These are phyloP conservation scores for Phytophthora cactorum DNA, from an alignment of 352 stramenopile genomes.

Conservation along the genomic window DNA sequence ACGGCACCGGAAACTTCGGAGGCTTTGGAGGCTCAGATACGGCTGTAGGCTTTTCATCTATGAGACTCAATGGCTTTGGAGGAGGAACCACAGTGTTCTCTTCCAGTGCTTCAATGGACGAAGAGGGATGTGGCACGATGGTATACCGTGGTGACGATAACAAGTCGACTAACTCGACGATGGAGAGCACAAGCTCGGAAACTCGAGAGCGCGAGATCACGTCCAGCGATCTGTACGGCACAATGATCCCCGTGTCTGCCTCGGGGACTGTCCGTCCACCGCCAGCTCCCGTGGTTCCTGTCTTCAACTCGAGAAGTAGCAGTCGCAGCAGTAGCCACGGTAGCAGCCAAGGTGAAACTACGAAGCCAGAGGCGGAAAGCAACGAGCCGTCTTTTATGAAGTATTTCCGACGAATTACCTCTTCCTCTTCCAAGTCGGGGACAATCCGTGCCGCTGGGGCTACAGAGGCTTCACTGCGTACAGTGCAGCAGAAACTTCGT, in stretches of 20 bases:
- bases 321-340: constrained; percentile 20
- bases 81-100: constrained; percentile 37
- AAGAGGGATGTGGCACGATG: constrained; percentile 55
- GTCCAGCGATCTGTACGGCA: constrained; percentile 67
- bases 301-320: constrained; percentile 27
- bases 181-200: constrained; percentile 16
- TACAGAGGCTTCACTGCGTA: constrained; percentile 23
- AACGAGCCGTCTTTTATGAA: constrained; percentile 86
- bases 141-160: constrained; percentile 47
- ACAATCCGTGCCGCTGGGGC: constrained; percentile 37
- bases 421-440: constrained; percentile 19
- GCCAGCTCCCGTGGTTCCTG: constrained; percentile 24
- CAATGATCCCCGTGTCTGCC: constrained; percentile 45
- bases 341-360: constrained; percentile 20
- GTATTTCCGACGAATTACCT: constrained; percentile 68
- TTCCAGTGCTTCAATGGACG: constrained; percentile 1
- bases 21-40: constrained; percentile 34
- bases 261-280: constrained; percentile 25
- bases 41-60: constrained; percentile 39
- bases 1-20: constrained; percentile 20
- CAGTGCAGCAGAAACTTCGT: constrained; percentile 54
- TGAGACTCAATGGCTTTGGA: constrained; percentile 19
- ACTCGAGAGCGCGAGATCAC: constrained; percentile 41
- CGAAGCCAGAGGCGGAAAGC: constrained; percentile 22
- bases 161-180: constrained; percentile 15